phyloP scores from a whole-genome alignment of 805 yeast genomes.

The Candida nonsorbophila region DNA sequence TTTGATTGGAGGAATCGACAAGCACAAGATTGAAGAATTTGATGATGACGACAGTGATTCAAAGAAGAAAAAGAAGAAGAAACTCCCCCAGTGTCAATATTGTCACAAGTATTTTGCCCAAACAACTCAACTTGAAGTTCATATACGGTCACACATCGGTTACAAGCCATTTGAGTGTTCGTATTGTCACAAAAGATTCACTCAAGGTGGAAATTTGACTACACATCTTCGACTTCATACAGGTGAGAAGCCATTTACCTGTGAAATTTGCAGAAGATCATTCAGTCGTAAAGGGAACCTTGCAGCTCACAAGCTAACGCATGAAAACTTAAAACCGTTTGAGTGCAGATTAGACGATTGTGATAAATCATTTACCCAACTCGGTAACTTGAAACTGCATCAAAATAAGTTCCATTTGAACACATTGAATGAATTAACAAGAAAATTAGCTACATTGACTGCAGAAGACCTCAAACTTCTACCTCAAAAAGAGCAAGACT shows the following conservation, averaged over 20 bases:
- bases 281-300: constrained; percentile 90
- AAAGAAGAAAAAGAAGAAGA: constrained; percentile 25
- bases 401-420: constrained; percentile 83
- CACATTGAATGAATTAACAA: constrained; percentile 64
- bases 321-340: constrained; percentile 72
- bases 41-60: constrained; percentile 15
- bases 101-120: constrained; percentile 82
- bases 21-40: constrained; percentile 31
- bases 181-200: constrained; percentile 74
- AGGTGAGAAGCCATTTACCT: constrained; percentile 85
- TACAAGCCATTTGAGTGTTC: constrained; percentile 77
- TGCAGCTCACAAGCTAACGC: constrained; percentile 83
- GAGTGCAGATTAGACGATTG: constrained; percentile 78
- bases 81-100: constrained; percentile 66
- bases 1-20: constrained; percentile 76
- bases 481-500: constrained; percentile 60
- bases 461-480: constrained; percentile 43
- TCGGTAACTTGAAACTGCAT: constrained; percentile 91
- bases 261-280: constrained; percentile 68
- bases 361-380: constrained; percentile 80
- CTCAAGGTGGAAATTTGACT: constrained; percentile 86
- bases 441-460: constrained; percentile 54
- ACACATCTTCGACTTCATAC: constrained; percentile 86
- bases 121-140: constrained; percentile 88
- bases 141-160: constrained; percentile 82